Conservation (phyloP, 495 filamentous ascomycete genomes). For the Lophium mytilinum region DNA sequence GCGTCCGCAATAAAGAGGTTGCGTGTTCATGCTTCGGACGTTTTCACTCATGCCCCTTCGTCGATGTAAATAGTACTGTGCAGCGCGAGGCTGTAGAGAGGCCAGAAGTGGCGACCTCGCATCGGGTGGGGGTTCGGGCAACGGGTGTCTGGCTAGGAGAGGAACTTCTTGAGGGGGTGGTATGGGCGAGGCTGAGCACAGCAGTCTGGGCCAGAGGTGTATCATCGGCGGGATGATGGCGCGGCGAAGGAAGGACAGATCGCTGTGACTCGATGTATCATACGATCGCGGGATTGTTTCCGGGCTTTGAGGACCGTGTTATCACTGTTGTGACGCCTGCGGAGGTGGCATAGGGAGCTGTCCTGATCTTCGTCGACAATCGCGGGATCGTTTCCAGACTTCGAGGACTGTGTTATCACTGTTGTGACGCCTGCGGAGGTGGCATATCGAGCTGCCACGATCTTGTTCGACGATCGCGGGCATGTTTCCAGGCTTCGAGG, state of each 20-base stretch:
- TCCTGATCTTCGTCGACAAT: too few species aligned
- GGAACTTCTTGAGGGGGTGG: constrained; percentile 10
- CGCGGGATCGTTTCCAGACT: too few species aligned
- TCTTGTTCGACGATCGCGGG: constrained; percentile 97
- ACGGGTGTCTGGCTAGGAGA: constrained; percentile 2
- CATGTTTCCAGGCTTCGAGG: too few species aligned
- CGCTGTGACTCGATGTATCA: constrained; percentile 58
- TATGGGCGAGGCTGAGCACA: constrained; percentile 3
- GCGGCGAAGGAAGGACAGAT: constrained; percentile 6
- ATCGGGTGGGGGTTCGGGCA: constrained; percentile 73
- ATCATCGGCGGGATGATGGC: constrained; percentile 16
- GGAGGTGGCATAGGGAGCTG: too few species aligned
- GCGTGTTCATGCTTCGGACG: constrained; percentile 56
- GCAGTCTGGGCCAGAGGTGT: constrained; percentile 14
- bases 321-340: constrained; percentile 95
- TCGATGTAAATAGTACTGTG: constrained; percentile 92
- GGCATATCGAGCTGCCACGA: constrained; percentile 89
- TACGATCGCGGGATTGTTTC: constrained; percentile 86
- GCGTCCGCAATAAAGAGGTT: constrained; percentile 81
- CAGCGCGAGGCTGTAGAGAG: constrained; percentile 85
- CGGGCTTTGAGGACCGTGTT: constrained; percentile 80
- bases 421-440: too few species aligned
- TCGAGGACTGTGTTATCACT: too few species aligned
- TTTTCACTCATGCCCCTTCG: constrained; percentile 70
- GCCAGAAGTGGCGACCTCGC: constrained; percentile 89